Evolutionary conservation across 768 basidiomycete genomes (phyloP).

Genomic region (Mycena olivaceomarginata): DNA sequence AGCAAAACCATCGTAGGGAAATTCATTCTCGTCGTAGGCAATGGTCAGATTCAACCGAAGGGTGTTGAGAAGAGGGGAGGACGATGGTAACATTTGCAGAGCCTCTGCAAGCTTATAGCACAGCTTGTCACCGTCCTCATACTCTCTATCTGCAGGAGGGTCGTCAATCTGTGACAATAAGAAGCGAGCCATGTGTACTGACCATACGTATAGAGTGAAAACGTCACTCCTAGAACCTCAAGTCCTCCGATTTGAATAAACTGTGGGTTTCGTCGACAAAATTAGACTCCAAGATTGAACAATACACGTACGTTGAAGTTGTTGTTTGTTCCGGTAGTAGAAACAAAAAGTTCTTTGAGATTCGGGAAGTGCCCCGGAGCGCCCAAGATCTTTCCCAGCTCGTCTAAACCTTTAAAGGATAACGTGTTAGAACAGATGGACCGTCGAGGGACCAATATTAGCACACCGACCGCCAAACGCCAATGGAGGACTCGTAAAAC

Average conservation of each 20-base stretch:
- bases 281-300: neutral
- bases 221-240: slow-evolving; percentile 3
- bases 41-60: neutral
- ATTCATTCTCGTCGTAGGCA: neutral
- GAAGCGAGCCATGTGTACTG: neutral
- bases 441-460: too few relatives aligned
- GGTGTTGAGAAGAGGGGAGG: slow-evolving; percentile 6
- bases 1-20: neutral
- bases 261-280: neutral
- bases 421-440: too few relatives aligned
- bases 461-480: slow-evolving; percentile 1
- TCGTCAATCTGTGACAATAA: neutral
- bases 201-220: neutral
- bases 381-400: slow-evolving; percentile 10
- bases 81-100: slow-evolving; percentile 13
- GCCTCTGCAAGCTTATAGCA: slow-evolving; percentile 10
- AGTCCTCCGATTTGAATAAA: slow-evolving; percentile 29
- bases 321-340: neutral
- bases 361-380: slow-evolving; percentile 12
- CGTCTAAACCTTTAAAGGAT: neutral
- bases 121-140: slow-evolving; percentile 3
- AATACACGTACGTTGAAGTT: slow-evolving; percentile 26
- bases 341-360: slow-evolving; percentile 27
- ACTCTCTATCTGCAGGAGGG: neutral
- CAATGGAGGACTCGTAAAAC: slow-evolving; percentile 25